Base-by-base conservation (phyloP, 2,329 filamentous ascomycete species). In the Ophidiomyces ophidiicola region DNA sequence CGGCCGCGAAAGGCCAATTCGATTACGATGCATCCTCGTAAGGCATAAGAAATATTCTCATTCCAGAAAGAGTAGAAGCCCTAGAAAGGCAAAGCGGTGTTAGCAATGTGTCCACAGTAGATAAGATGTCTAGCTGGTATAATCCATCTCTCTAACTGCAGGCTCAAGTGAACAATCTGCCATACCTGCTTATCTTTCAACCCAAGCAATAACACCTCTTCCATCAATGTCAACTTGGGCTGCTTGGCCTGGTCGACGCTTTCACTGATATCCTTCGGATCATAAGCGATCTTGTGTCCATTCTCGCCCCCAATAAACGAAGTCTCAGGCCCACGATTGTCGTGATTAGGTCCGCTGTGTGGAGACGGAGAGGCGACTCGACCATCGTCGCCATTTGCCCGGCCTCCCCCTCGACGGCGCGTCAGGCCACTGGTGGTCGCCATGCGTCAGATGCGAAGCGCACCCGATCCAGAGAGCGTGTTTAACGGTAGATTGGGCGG, bases 11-110 rank as follows among this genome's bases (percentile, higher is more conserved):
- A 93, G 47, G 90, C 90, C 53, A 98, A 70, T 65, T 98, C 90
- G 63, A 96, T 84, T 51, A 98, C 90, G 60, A 98, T 98, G 66
- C 90, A 98, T 58, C 90, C 90, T 60, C 90, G 80, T 46, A 98
- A 73, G 49, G 90, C 90, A 62, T 98, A 98, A 44, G 87, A 94
- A 57, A 98, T 98, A 67, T 98, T 98, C 66, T 98, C 90, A 66
- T 98, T 98, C 90, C 90, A 98, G 66, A 98, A 98, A 20, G 88
- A 96, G 47, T 98, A 78, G 59, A 98, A 96, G 49, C 90, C 90
- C 86, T 94, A 58, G 8, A 35, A 41, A 42, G 23, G 30, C 26
- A 32, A 36, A 39, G 20, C 11, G 17, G 18, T 10, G 30, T 39
- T 12, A 39, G 41, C 18, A 31, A 30, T 3, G n/a, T 12, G 26